These are phyloP conservation scores for Scedosporium aurantiacum DNA, from an alignment of 2,329 filamentous ascomycete species.

Conservation along the genomic window DNA sequence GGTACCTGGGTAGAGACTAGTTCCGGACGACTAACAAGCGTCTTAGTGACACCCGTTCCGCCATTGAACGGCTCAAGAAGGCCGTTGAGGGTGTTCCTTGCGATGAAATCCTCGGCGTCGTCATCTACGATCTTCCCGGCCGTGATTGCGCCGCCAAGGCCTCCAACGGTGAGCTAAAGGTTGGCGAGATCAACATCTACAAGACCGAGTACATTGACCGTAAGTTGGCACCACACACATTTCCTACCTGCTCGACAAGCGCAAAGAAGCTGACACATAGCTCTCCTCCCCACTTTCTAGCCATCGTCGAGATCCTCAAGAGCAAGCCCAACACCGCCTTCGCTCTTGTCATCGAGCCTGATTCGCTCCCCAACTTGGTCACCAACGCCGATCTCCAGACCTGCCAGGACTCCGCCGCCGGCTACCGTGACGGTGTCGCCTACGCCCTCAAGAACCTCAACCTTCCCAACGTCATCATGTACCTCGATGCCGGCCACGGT, in stretches of 20 bases:
- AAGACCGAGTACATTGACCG: constrained; percentile 30
- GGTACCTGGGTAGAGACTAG: neutral
- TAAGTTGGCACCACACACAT: constrained; percentile 12
- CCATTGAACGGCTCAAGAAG: constrained; percentile 25
- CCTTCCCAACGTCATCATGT: constrained; percentile 51
- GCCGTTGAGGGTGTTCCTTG: constrained; percentile 24
- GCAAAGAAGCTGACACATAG: constrained; percentile 10
- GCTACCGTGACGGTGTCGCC: constrained; percentile 42
- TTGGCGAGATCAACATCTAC: constrained; percentile 36
- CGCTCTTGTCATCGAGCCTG: constrained; percentile 41
- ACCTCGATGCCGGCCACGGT: constrained; percentile 52
- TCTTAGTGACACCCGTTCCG: constrained; percentile 24
- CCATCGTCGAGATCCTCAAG: constrained; percentile 40
- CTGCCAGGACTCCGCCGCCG: constrained; percentile 40
- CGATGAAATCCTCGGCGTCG: constrained; percentile 31
- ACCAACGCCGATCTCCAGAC: constrained; percentile 45
- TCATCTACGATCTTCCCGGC: constrained; percentile 53
- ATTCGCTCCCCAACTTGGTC: constrained; percentile 51
- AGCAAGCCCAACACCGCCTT: constrained; percentile 40
- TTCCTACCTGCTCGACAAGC: neutral
- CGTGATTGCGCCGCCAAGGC: constrained; percentile 53
- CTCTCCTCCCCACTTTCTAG: neutral
- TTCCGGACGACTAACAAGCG: neutral
- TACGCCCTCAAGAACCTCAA: constrained; percentile 47
- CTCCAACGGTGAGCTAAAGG: constrained; percentile 50